Conservation (phyloP, 495 filamentous ascomycete species). For the Beverwykella pulmonaria region DNA sequence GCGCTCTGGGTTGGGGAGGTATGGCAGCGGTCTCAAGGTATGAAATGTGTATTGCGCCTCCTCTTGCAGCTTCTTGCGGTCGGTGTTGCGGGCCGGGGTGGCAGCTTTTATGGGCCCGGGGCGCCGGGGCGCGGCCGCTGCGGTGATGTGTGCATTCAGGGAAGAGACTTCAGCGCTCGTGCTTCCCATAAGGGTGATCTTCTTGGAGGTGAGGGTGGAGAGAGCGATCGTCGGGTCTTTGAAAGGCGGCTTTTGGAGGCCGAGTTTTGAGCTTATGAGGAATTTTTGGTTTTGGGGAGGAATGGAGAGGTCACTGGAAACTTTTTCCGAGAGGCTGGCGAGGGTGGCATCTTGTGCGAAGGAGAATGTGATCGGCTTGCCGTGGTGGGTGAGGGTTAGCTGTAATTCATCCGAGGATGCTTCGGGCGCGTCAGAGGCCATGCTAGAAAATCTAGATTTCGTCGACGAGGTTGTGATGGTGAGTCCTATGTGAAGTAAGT, state of each 20-base stretch:
- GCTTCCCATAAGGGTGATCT: constrained; percentile 65
- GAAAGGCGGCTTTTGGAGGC: constrained; percentile 69
- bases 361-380: constrained; percentile 50
- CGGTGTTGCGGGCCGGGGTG: constrained; percentile 41
- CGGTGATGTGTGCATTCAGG: constrained; percentile 50
- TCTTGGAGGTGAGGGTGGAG: constrained; percentile 56
- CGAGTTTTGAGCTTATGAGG: constrained; percentile 69
- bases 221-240: constrained; percentile 56
- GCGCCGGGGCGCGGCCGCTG: constrained; percentile 48
- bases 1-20: constrained; percentile 74
- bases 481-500: constrained; percentile 5
- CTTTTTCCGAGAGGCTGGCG: constrained; percentile 61
- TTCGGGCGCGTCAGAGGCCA: constrained; percentile 8
- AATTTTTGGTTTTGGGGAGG: constrained; percentile 73
- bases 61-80: constrained; percentile 55
- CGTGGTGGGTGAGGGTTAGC: constrained; percentile 62
- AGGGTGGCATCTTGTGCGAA: constrained; percentile 55
- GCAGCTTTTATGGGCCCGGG: constrained; percentile 47
- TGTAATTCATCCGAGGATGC: constrained; percentile 22
- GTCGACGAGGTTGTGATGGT: constrained; percentile 4
- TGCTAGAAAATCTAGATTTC: background rate
- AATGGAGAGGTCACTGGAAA: constrained; percentile 62
- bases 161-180: constrained; percentile 56
- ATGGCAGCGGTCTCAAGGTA: constrained; percentile 70
- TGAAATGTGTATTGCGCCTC: constrained; percentile 78